A percentile compares a stretch with the other conserved stretches of the same genome.
phyloP scores from a whole-genome alignment of 139 green algal genomes.

The Chlorella sp. region DNA sequence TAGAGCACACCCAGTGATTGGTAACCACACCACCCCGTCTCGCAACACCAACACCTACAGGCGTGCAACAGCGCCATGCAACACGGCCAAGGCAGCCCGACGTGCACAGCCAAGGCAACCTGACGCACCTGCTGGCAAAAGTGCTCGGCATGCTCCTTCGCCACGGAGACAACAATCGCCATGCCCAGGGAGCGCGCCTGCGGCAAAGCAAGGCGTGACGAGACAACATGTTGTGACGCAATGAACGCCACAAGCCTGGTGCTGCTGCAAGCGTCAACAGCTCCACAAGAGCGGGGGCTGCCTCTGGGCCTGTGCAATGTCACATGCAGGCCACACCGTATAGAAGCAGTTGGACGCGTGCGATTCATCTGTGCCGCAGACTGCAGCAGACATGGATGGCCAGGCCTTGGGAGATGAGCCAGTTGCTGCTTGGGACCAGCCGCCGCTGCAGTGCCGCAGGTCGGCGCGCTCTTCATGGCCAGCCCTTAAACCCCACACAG shows the following conservation, averaged over 20 bases:
- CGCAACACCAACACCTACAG: too few species aligned
- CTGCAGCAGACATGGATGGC: not conserved
- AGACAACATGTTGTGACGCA: not conserved
- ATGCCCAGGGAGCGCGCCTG: slow-evolving; percentile 23
- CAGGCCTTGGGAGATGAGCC: too few species aligned
- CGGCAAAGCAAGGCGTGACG: not conserved
- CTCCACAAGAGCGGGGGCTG: not conserved
- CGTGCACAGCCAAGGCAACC: too few species aligned
- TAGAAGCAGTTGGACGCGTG: slow-evolving; percentile 32
- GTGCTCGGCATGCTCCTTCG: slow-evolving; percentile 27
- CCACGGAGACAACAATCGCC: slow-evolving; percentile 19
- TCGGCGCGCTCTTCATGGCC: too few species aligned
- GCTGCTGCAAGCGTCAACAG: not conserved
- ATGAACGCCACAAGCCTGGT: not conserved
- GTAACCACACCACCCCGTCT: too few species aligned
- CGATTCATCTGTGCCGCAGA: not conserved
- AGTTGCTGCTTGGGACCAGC: too few species aligned
- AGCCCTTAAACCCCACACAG: too few species aligned
- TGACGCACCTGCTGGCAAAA: slow-evolving; percentile 11
- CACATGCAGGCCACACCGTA: slow-evolving; percentile 1
- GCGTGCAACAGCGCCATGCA: too few species aligned
- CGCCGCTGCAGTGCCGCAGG: too few species aligned
- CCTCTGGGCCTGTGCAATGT: not conserved
- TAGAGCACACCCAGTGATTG: too few species aligned
- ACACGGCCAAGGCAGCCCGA: too few species aligned